Evolutionary conservation across 345 rosid genomes (phyloP), one percentile per base, ranked within the genome.

Genomic region (Citrus mangshanensis): DNA sequence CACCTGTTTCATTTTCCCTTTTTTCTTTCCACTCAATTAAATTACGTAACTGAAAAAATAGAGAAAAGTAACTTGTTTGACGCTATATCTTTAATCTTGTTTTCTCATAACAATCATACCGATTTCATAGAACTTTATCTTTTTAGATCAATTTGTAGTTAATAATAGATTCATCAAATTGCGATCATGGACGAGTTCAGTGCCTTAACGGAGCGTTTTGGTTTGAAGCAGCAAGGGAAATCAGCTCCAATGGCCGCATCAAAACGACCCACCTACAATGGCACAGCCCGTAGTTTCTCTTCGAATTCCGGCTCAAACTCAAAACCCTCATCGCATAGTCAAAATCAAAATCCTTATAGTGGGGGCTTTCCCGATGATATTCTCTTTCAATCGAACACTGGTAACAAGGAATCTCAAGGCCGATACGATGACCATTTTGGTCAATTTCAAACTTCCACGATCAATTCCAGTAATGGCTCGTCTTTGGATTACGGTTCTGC

Each of bases 181-280:
- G 71, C 65, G 74, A 75, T 9, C 1, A 91, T 95, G 99, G 99
- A 95, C 68, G 92, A 90, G 72, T 93, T 95, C 72, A 93, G 95
- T 67, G 93, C 89, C 30, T 85, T 93, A 27, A 95, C 99, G 70
- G 93, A 93, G 88, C 87, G 90, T 24, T 92, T 81, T 58, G 97
- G 99, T 72, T 76, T 95, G 22, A 95, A 93, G 72, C 91, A 93
- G 4, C 98, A 92, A 80, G 97, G 97, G 2, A 93, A 92, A 87
- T 89, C 97, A 51, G 90, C 95, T 82, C 97, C 97, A 1, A 93
- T 93, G 96, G 90, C 95, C 9, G 87, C 88, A 27, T 83, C 90
- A 2, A 95, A 89, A 76, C 88, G 85, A 12, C 56, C 92, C 9
- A 32, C 55, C 75, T 68, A 73, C 73, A 73, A 63, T 78, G 70